Evolutionary conservation across 164 flowering plant species (phyloP), one percentile per base, ranked within the genome.

Genomic region (Litsea cubeba): DNA sequence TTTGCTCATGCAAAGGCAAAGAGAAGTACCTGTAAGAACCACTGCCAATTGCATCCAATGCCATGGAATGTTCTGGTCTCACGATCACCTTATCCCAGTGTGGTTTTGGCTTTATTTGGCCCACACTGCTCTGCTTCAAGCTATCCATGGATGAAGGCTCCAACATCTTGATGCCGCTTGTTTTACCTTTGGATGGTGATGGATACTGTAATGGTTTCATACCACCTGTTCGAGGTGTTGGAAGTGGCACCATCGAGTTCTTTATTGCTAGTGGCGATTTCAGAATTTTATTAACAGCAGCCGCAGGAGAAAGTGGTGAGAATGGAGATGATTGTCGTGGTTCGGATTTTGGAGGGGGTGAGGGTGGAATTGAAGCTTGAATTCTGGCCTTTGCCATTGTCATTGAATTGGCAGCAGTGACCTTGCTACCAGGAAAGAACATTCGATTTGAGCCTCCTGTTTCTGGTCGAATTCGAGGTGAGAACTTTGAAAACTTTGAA

Each of bases 61-160:
- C 97, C 97, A 89, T 93, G 35, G 99, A 91, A 74, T 92, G 96
- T 32, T 88, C 86, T 0, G 80, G 74, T 51, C 89, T 84, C 0
- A 83, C 81, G 62, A 84, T 84, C 64, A 95, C 85, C 74, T 93
- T 90, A 66, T 93, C 99, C 98, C 98, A 93, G 62, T 92, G 97
- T 1, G 99, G 94, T 83, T 90, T 93, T 79, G 93, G 50, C 74
- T 89, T 91, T 46, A 90, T 81, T 77, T 86, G 86, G 18, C 76
- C 84, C 14, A 26, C 22, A 14, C 7, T 54, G 35, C 49, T 57
- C n/a, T 28, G 74, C 62, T 20, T 65, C 24, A 66, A 70, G 26
- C 67, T 67, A 30, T 83, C 86, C 66, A 60, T 79, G 1, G 60
- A 20, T 10, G 87, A 68, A 60, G 82, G 12, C 50, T 65, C 73